phyloP scores from a whole-genome alignment of 2,329 filamentous ascomycete species.

The Lecanoromycetidae sp. region DNA sequence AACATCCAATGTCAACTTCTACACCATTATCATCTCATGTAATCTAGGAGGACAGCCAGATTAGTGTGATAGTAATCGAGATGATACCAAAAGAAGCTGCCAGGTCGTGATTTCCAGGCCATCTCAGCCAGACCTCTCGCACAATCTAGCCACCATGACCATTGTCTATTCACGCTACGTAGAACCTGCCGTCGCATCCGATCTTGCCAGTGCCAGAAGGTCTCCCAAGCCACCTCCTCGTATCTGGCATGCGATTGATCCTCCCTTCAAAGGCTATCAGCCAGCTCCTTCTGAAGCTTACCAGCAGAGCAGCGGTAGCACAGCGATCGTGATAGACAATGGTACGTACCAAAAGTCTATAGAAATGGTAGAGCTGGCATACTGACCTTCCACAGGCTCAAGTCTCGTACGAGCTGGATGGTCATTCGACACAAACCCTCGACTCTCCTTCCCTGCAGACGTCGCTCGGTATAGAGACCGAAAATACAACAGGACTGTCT shows the following conservation, averaged over 20 bases:
- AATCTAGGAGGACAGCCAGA: too few relatives aligned
- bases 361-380: not conserved
- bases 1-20: too few relatives aligned
- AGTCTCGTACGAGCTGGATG: constrained; percentile 84
- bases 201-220: constrained; percentile 31
- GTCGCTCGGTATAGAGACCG: constrained; percentile 93
- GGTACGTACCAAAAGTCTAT: constrained; percentile 40
- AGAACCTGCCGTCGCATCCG: constrained; percentile 1
- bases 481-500: constrained; percentile 82
- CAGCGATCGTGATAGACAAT: constrained; percentile 95
- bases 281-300: constrained; percentile 56
- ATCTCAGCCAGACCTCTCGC: not conserved
- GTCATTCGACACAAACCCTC: constrained; percentile 79
- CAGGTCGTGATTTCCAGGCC: not conserved
- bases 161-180: constrained; percentile 15
- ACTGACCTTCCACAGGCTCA: constrained; percentile 50
- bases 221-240: constrained; percentile 43
- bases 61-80: too few relatives aligned
- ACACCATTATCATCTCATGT: too few relatives aligned
- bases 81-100: not conserved
- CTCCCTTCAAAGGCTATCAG: constrained; percentile 49
- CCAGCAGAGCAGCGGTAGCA: constrained; percentile 50
- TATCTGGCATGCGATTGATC: constrained; percentile 44
- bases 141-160: constrained; percentile 18
- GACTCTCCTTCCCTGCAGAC: constrained; percentile 70